Evolutionary conservation across 352 stramenopile genomes (phyloP), one percentile per base, ranked within the genome.

Genomic region (Phytopythium sindhum): DNA sequence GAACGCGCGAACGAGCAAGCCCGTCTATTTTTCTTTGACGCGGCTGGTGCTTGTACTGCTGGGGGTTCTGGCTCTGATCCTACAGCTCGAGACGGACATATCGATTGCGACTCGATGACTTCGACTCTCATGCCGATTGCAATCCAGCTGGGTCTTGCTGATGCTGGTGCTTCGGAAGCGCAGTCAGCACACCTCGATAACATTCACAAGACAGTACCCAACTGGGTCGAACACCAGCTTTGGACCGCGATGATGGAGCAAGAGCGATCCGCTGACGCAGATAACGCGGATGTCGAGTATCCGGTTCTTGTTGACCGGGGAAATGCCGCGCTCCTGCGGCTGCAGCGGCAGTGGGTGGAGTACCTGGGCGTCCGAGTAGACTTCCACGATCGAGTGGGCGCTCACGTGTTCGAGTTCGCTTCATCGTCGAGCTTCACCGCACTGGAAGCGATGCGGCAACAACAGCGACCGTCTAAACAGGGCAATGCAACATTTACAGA

Each of bases 371-470:
- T 65, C 17, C 57, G 15, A 2, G 75, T 80, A 15, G 47, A 47
- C 19, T 85, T 73, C 19, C 71, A 87, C 39, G 75, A 87, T 26
- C 57, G 70, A 3, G 54, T 84, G 12, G 75, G 62, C 0, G 63
- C 60, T 24, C 73, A 87, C 21, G 66, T 83, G 1, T 78, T 80
- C 23, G 78, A 87, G 28, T 85, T 87, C 33, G 78, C 78, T 39
- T 68, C 75, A 0, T 73, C 66, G 1, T 76, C 28, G 28, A 66
- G 28, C 24, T 57, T 33, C 17, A 67, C 41, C 24, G 41, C 31
- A 11, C 21, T 50, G 31, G 23, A 50, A 24, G 60, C 51, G 21
- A 14, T 41, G 58, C 17, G 11, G 17, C 23, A 51, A 23, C 31
- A 69, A 14, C 31, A 42, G 3, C 44, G 26, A 21, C 29, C 7